Conservation (phyloP, 2,329 filamentous ascomycete genomes). For the Microcyclospora pomicola region DNA sequence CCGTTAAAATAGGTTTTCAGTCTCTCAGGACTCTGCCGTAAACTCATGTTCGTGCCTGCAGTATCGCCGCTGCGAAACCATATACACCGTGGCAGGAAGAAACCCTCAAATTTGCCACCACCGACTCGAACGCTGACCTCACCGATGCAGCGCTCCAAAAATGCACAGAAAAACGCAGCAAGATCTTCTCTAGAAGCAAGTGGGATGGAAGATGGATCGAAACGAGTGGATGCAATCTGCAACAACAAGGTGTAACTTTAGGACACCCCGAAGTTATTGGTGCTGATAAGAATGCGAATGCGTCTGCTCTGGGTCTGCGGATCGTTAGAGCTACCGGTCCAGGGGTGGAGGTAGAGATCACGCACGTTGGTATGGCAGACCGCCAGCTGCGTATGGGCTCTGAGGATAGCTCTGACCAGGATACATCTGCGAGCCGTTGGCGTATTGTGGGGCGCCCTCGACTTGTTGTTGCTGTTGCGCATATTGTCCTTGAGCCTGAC, state of each 20-base stretch:
- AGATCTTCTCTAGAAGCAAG: not conserved
- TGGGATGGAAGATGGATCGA: too few relatives aligned
- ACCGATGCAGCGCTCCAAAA: conserved; percentile 5
- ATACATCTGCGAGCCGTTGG: conserved; percentile 28
- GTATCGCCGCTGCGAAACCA: conserved; percentile 5
- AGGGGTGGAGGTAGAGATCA: conserved; percentile 7
- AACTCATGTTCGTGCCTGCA: conserved; percentile 9
- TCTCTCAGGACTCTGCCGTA: conserved; percentile 5
- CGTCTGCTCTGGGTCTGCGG: conserved; percentile 11
- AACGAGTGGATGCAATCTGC: not conserved
- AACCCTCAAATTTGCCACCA: conserved; percentile 1
- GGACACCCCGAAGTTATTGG: conserved; percentile 4
- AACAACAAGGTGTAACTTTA: not conserved
- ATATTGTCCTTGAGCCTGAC: conserved; percentile 32
- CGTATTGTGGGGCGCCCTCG: conserved; percentile 38
- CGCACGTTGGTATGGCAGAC: conserved; percentile 33
- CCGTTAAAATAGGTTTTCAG: conserved; percentile 8
- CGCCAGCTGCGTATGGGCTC: conserved; percentile 35
- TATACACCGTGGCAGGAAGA: conserved; percentile 8
- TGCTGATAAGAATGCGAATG: conserved; percentile 9
- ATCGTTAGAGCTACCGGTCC: conserved; percentile 8
- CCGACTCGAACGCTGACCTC: conserved; percentile 3
- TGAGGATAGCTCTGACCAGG: conserved; percentile 36
- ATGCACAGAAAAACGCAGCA: conserved; percentile 7
- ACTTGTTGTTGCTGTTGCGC: conserved; percentile 30